Evolutionary conservation across 768 basidiomycete genomes (phyloP), one percentile per base, ranked within the genome.

Genomic region (Sporobolomyces roseus): DNA sequence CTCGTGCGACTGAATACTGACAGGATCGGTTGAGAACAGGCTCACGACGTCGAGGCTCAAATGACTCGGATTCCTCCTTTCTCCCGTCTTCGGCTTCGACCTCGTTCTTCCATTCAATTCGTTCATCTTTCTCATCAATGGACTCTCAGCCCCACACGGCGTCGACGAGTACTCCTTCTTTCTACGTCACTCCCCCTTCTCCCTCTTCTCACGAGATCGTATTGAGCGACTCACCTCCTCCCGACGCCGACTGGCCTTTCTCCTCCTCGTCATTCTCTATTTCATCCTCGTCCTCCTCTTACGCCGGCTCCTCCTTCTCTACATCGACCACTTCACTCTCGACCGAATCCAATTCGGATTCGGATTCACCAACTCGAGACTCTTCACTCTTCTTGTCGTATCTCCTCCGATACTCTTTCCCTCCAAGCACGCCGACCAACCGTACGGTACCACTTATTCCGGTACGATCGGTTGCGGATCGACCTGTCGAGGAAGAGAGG

Each of bases 61-160:
- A 25, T 4, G 56, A 58, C 10, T 43, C 56, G 3, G 21, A 43
- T 17, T 43, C 56, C 25, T 29, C 38, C n/a, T 43, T 21, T 17
- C 33, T 56, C 14, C n/a, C n/a, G n/a, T 45, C 56, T 7, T 27
- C 41, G 2, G 12, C 38, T 19, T 58, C 56, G 38, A 19, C 56
- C 56, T 45, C 56, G 56, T 41, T 43, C 56, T 8, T 58, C 56
- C 3, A 30, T 58, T 17, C n/a, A n/a, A n/a, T n/a, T n/a, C n/a
- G n/a, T n/a, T n/a, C n/a, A n/a, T n/a, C n/a, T n/a, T 58, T 41
- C 23, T 58, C 56, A 9, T 36, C 54, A 4, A 10, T 35, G 7
- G 4, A 2, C 23, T 55, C 54, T 19, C 7, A 36, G 1, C 41
- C 19, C 25, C 38, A 41, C 30, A n/a, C 45, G 38, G 56, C 56